Percentiles rank a stretch among this genome's conserved stretches.
phyloP scores from a whole-genome alignment of 1,284 basidiomycete genomes.

The Exobasidium cylindrosporum region DNA sequence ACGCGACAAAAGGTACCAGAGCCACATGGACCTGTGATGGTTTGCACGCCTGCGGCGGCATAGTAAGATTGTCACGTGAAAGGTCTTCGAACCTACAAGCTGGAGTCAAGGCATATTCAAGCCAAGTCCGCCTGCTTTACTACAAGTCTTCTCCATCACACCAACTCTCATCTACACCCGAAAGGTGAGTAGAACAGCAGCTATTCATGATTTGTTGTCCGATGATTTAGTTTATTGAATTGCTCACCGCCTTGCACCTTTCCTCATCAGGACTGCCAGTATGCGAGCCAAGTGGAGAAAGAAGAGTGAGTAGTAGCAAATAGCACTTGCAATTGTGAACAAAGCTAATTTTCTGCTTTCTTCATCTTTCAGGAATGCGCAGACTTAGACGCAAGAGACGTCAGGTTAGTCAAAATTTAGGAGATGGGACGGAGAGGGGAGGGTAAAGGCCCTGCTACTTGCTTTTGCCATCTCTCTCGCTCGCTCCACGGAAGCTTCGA shows the following conservation, averaged over 20 bases:
- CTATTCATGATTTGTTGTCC: too few relatives aligned
- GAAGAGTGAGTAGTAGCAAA: constrained; percentile 9
- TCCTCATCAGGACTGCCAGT: not conserved
- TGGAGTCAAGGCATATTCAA: too few relatives aligned
- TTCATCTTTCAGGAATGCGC: constrained; percentile 4
- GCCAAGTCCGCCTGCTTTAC: too few relatives aligned
- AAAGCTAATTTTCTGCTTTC: not conserved
- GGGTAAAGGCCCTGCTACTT: too few relatives aligned
- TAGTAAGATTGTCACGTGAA: too few relatives aligned
- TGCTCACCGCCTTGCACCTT: not conserved
- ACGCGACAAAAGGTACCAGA: too few relatives aligned
- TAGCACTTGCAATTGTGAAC: not conserved
- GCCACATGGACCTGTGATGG: too few relatives aligned
- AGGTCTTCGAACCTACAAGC: too few relatives aligned
- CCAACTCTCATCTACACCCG: not conserved
- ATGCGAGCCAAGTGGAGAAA: constrained; percentile 8
- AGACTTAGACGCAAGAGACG: constrained; percentile 2
- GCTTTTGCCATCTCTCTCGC: too few relatives aligned
- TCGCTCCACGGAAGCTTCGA: too few relatives aligned
- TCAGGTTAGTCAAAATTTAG: too few relatives aligned
- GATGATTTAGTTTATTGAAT: not conserved
- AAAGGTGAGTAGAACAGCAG: constrained; percentile 4
- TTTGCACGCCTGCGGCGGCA: not conserved
- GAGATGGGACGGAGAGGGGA: too few relatives aligned
- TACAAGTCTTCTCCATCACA: constrained; percentile 1